These are phyloP conservation scores for Citrullus amarus DNA, from an alignment of 306 rosid species.

Conservation along the genomic window DNA sequence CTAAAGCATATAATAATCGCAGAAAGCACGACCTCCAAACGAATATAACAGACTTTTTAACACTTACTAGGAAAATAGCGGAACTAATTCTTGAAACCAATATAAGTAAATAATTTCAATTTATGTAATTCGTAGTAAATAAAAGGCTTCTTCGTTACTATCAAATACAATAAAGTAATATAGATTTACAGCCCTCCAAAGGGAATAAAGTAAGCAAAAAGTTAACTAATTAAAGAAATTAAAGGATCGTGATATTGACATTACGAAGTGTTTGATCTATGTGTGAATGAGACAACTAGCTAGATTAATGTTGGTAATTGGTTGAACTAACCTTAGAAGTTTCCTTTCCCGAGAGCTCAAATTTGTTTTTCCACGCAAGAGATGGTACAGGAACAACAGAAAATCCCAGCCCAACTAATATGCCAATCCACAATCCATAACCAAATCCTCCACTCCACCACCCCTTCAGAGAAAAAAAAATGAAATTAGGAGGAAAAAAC, in stretches of 20 bases:
- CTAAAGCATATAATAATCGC: not conserved
- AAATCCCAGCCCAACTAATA: conserved; percentile 72
- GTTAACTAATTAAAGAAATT: not conserved
- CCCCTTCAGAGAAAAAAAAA: conserved; percentile 38
- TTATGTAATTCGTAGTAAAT: not conserved
- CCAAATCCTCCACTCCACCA: conserved; percentile 99
- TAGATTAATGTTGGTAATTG: not conserved
- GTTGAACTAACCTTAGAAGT: conserved; percentile 49
- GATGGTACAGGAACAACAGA: conserved; percentile 85
- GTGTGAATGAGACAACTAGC: not conserved
- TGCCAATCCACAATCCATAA: conserved; percentile 87
- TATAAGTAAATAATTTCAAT: not conserved
- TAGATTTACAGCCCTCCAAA: not conserved
- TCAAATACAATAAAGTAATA: not conserved
- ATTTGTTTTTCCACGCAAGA: conserved; percentile 57
- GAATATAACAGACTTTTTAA: not conserved
- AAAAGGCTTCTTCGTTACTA: not conserved
- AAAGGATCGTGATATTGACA: not conserved
- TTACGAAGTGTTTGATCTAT: not conserved
- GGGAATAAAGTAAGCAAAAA: not conserved
- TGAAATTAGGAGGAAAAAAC: not conserved
- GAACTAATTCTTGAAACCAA: not conserved
- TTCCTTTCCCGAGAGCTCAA: conserved; percentile 44
- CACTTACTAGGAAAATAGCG: not conserved
- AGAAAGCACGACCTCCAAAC: not conserved